phyloP scores from a whole-genome alignment of 2,329 filamentous ascomycete species.

The Fusarium abutilonis region DNA sequence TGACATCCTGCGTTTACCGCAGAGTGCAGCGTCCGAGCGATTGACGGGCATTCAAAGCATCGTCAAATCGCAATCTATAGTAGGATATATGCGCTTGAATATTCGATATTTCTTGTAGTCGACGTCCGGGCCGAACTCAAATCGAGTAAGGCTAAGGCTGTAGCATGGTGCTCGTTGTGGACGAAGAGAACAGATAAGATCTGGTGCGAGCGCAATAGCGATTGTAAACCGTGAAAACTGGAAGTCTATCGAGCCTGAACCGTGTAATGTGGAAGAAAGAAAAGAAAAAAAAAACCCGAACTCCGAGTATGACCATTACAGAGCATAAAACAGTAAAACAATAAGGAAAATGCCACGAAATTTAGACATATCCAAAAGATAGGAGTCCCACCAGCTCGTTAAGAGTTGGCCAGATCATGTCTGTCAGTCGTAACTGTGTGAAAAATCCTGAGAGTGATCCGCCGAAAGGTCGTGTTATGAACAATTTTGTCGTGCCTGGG shows the following conservation, averaged over 20 bases:
- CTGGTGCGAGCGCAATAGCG: conserved; percentile 11
- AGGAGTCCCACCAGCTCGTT: background rate
- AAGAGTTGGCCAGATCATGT: conserved; percentile 11
- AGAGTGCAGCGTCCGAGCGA: conserved; percentile 32
- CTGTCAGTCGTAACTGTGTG: conserved; percentile 25
- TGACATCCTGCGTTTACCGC: conserved; percentile 21
- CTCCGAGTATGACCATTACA: conserved; percentile 51
- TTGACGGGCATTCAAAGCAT: conserved; percentile 11
- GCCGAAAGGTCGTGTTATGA: conserved; percentile 45
- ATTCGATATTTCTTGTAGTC: conserved; percentile 1
- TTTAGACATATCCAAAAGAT: conserved; percentile 1
- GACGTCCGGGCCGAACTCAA: background rate
- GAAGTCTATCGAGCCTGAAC: conserved; percentile 44
- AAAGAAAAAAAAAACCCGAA: conserved; percentile 40
- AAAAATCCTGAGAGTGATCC: conserved; percentile 44
- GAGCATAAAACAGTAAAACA: conserved; percentile 46
- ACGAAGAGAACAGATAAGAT: background rate
- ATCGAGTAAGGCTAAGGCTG: background rate
- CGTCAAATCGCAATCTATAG: conserved; percentile 23
- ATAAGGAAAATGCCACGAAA: conserved; percentile 26
- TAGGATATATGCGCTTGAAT: conserved; percentile 15
- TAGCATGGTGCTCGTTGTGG: background rate
- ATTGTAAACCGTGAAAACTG: conserved; percentile 36
- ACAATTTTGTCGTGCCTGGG: conserved; percentile 53
- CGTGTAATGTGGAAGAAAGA: conserved; percentile 37